Evolutionary conservation across 1,139 yeast species (phyloP).

Genomic region (Pneumocystis oryctolagi): DNA sequence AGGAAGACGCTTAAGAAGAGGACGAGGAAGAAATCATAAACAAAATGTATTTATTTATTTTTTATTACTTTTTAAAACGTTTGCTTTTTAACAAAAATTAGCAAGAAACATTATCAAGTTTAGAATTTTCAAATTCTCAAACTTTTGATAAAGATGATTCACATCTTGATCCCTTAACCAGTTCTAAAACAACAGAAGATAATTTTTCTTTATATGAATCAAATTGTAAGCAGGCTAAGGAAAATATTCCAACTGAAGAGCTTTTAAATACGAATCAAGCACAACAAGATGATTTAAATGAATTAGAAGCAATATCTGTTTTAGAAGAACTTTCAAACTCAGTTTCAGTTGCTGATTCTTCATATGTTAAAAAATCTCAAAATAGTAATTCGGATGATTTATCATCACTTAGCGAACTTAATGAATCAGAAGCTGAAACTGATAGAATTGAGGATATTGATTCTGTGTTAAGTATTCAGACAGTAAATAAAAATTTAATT

Average conservation of each 20-base stretch:
- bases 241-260: background rate
- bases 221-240: background rate
- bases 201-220: background rate
- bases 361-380: background rate
- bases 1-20: background rate
- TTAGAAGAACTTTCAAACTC: background rate
- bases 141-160: background rate
- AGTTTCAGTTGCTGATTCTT: background rate
- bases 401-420: background rate
- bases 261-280: background rate
- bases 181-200: background rate
- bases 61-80: background rate
- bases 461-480: background rate
- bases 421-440: background rate
- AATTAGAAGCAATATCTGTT: background rate
- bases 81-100: background rate
- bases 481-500: background rate
- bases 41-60: background rate
- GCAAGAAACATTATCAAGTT: background rate
- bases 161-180: background rate
- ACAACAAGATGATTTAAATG: background rate
- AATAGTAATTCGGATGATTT: background rate
- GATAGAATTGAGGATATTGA: background rate
- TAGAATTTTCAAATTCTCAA: background rate
- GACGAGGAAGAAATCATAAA: background rate